Percentiles rank a stretch among this genome's conserved stretches.
phyloP scores from a whole-genome alignment of 2,329 filamentous ascomycete genomes.

The Fusarium chlamydosporum region DNA sequence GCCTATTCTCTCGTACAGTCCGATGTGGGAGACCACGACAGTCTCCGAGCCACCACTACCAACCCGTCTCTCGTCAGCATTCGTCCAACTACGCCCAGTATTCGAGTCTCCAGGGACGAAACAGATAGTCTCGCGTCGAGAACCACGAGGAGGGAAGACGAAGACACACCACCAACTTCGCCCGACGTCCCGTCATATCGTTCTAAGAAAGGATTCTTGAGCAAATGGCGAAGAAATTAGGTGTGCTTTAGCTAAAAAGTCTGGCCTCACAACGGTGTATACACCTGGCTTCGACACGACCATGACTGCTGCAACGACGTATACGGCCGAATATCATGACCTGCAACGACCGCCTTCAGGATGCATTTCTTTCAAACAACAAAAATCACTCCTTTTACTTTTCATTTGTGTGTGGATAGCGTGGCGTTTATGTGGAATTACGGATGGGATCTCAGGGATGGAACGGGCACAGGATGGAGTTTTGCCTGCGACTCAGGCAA shows the following conservation, averaged over 20 bases:
- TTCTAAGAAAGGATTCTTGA: constrained; percentile 50
- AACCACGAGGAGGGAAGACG: constrained; percentile 49
- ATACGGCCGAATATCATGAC: constrained; percentile 44
- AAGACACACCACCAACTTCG: constrained; percentile 57
- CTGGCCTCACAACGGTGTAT: constrained; percentile 14
- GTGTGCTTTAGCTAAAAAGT: constrained; percentile 12
- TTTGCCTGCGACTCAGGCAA: constrained; percentile 21
- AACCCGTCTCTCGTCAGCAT: constrained; percentile 52
- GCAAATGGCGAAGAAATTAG: constrained; percentile 47
- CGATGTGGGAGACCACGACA: constrained; percentile 44
- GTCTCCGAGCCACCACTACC: constrained; percentile 34
- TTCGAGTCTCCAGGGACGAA: constrained; percentile 56
- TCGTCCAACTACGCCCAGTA: constrained; percentile 53
- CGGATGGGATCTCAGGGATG: constrained; percentile 15
- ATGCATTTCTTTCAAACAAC: constrained; percentile 23
- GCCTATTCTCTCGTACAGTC: constrained; percentile 54
- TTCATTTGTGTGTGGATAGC: constrained; percentile 40
- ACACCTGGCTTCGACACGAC: constrained; percentile 26
- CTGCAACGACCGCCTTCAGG: constrained; percentile 40
- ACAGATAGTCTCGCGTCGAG: constrained; percentile 56
- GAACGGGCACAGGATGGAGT: constrained; percentile 2
- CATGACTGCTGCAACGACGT: constrained; percentile 35
- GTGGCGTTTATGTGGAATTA: constrained; percentile 40
- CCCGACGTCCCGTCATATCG: constrained; percentile 52
- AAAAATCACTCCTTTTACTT: constrained; percentile 21